Conservation (phyloP, 2,329 filamentous ascomycete genomes). For the Hymenoscyphus fructigenus region DNA sequence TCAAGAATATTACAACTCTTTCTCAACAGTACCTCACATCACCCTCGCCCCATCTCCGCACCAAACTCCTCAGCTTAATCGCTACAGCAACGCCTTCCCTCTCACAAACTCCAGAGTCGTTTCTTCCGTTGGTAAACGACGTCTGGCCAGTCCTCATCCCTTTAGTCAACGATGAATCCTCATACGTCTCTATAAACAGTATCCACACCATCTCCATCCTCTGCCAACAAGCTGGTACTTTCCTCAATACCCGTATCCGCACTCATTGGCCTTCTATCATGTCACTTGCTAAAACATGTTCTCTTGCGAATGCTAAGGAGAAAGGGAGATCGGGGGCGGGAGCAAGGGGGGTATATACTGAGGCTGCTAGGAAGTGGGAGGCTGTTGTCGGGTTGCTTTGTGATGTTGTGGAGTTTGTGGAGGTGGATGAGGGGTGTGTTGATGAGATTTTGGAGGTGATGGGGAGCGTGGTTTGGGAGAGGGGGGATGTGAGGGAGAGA, state of each 20-base stretch:
- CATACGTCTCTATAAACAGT: conserved; percentile 68
- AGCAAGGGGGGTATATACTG: conserved; percentile 56
- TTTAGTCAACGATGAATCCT: conserved; percentile 65
- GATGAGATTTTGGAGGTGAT: conserved; percentile 69
- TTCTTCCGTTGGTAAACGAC: conserved; percentile 84
- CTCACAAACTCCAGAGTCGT: conserved; percentile 73
- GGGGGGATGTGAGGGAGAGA: conserved; percentile 51
- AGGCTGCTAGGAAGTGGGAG: conserved; percentile 63
- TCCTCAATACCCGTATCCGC: conserved; percentile 74
- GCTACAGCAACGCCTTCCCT: conserved; percentile 70
- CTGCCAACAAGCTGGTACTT: conserved; percentile 73
- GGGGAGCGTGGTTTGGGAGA: conserved; percentile 46
- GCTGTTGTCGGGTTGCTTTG: conserved; percentile 59
- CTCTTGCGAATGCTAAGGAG: conserved; percentile 42
- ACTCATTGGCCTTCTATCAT: conserved; percentile 66
- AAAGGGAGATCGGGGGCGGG: conserved; percentile 36
- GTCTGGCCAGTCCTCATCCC: conserved; percentile 81
- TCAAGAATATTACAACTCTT: conserved; percentile 77
- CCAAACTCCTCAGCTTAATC: conserved; percentile 75
- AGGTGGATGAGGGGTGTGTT: conserved; percentile 66
- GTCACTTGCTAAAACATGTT: conserved; percentile 46
- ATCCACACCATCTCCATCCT: conserved; percentile 67
- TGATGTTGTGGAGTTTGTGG: conserved; percentile 60
- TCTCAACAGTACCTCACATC: conserved; percentile 91
- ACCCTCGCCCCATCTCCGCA: conserved; percentile 74